Base-by-base conservation (phyloP, 106 monocot genomes). In the Agapanthus africanus region DNA sequence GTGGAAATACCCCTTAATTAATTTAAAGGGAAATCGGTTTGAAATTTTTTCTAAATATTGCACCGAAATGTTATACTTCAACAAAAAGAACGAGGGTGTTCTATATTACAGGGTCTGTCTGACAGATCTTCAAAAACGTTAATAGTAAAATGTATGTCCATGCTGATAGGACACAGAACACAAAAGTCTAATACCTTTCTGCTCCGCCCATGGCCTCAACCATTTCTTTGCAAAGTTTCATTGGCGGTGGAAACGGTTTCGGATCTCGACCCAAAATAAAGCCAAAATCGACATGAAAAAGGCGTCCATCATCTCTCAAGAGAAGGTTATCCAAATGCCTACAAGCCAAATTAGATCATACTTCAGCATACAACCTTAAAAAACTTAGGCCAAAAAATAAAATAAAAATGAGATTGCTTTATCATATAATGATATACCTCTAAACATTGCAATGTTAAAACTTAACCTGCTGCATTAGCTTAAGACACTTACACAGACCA, bases 201-300 rank as follows among this genome's bases (percentile, higher is more conserved):
- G 95, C 95, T 62, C 91, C 88, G 68, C 95, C 91, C 91, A 97
- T 97, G 66, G 95, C 95, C 80, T 97, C 95, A 32, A 97, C 95
- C 95, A 97, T 97, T 82, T 97, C 95, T 80, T 95, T 97, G 76
- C 95, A 97, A 32, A 91, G 88, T 74, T 97, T 97, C 95, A 97
- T 97, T 21, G 95, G 95, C 31, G 95, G 91, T 35, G 95, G 95
- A 81, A 97, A 97, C 41, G 95, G 95, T 63, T 97, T 97, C 11
- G 95, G 95, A 84, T 95, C 95, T 65, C 86, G 88, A 31, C 95
- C 95, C 62, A 95, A 75, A 75, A 95, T 95, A 68, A 86, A 95
- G 67, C 81, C 95, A 73, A 95, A 95, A 75, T 95, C 95, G 50
- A 95, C 95, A 81, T 95, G 95, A 67, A 95, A 95, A 10, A 95